Evolutionary conservation across 1,284 basidiomycete species (phyloP), one percentile per base, ranked within the genome.

Genomic region (Puccinia novopanici): DNA sequence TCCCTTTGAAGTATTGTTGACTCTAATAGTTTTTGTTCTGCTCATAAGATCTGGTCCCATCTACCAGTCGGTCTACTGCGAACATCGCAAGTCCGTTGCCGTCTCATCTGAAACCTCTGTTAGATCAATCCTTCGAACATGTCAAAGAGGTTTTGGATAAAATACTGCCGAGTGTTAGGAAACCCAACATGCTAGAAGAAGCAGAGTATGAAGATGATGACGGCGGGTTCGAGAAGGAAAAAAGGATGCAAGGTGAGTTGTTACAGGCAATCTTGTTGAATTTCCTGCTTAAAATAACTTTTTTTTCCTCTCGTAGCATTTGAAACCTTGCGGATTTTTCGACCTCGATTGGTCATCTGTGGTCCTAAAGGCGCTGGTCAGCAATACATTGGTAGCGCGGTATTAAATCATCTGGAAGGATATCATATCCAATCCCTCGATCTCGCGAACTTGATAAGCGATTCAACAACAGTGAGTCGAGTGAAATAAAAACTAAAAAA

Each of bases 391-490:
- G 96, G 94, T 50, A 91, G 94, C 0, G 97, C 95, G 0, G 90
- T 93, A 2, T 87, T 99, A 71, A 95, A 99, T 86, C 91, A 95
- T 85, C 88, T 99, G 17, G 97, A 99, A 86, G 96, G 96, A 0
- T 98, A 92, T 86, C 93, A 98, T 84, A 90, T 99, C 0, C 97
- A 98, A 86, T 94, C 91, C 82, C 88, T 99, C 68, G 95, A 99
- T 85, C 88, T 99, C 15, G 95, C 93, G 12, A 91, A 91, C 0
- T 86, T 99, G 63, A 89, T 99, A 87, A 90, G 93, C 71, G 96
- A 99, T 86, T 93, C 95, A 0, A 91, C 93, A 0, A 88, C 94
- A 84, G 93, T 95, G 82, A 84, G 87, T 85, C 27, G 34, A 22
- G 59, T 42, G 10, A 68, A 68, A 68, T 68, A n/a, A n/a, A n/a